These are phyloP conservation scores for Solanum aculeatissimum DNA, from an alignment of 305 asterid genomes.

Conservation along the genomic window DNA sequence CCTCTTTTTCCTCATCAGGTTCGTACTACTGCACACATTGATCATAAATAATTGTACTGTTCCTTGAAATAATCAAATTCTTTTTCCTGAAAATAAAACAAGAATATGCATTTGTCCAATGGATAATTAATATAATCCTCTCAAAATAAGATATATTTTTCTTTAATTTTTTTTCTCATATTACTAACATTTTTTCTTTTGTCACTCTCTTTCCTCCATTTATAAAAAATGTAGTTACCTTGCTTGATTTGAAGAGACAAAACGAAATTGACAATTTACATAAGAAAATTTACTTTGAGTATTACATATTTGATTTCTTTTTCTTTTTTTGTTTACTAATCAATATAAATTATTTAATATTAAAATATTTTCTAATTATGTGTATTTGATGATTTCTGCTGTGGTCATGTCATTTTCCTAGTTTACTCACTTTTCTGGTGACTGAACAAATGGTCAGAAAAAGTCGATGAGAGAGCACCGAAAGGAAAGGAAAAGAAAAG, in stretches of 20 bases:
- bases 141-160: background rate
- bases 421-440: slow-evolving; percentile 7
- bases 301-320: background rate
- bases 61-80: background rate
- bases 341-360: background rate
- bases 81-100: background rate
- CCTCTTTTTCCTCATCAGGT: background rate
- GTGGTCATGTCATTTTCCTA: slow-evolving; percentile 54
- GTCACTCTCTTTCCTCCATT: background rate
- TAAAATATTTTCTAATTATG: background rate
- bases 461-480: slow-evolving; percentile 38
- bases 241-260: background rate
- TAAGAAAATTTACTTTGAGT: background rate
- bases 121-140: background rate
- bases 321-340: background rate
- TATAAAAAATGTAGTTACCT: background rate
- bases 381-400: slow-evolving; percentile 10
- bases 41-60: background rate
- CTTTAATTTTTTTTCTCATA: background rate
- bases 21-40: background rate
- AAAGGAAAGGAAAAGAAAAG: slow-evolving; percentile 17
- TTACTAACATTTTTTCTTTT: background rate
- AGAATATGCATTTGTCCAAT: background rate
- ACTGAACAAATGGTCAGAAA: slow-evolving; percentile 32
- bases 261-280: background rate